Evolutionary conservation across 805 yeast genomes (phyloP).

Genomic region (Yarrowia alimentaria): DNA sequence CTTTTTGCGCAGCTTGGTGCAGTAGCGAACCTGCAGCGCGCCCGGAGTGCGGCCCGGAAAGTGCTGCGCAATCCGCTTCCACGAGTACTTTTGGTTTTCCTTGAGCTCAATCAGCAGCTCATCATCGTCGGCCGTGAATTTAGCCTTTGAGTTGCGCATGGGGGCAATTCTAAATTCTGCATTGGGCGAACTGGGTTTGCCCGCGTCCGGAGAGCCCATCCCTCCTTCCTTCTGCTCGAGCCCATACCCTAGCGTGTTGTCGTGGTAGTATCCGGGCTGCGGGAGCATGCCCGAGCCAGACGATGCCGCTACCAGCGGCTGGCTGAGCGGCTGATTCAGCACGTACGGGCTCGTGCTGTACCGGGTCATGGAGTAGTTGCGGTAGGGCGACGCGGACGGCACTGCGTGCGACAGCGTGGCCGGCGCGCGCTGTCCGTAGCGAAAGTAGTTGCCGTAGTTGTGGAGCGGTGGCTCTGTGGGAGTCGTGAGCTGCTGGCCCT

Average conservation of each 20-base stretch:
- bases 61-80: conserved; percentile 77
- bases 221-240: conserved; percentile 16
- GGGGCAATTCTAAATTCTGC: conserved; percentile 1
- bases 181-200: background rate
- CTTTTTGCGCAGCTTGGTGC: conserved; percentile 34
- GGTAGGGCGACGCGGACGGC: conserved; percentile 20
- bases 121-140: conserved; percentile 38
- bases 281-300: too few relatives aligned
- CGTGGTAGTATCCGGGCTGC: conserved; percentile 22
- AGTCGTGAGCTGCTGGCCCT: conserved; percentile 25
- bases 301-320: too few relatives aligned
- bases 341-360: conserved; percentile 17
- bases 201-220: background rate
- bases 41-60: conserved; percentile 76
- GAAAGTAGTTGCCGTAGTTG: conserved; percentile 19
- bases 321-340: too few relatives aligned
- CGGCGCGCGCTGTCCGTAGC: too few relatives aligned
- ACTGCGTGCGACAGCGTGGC: background rate
- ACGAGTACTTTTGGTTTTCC: conserved; percentile 71
- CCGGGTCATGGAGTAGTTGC: conserved; percentile 26
- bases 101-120: conserved; percentile 46
- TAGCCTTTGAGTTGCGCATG: conserved; percentile 30
- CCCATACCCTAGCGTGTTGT: conserved; percentile 6
- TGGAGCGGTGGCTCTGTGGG: conserved; percentile 26
- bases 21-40: conserved; percentile 64